Base-by-base conservation (phyloP, 768 basidiomycete species). In the Tricholoma sp. region DNA sequence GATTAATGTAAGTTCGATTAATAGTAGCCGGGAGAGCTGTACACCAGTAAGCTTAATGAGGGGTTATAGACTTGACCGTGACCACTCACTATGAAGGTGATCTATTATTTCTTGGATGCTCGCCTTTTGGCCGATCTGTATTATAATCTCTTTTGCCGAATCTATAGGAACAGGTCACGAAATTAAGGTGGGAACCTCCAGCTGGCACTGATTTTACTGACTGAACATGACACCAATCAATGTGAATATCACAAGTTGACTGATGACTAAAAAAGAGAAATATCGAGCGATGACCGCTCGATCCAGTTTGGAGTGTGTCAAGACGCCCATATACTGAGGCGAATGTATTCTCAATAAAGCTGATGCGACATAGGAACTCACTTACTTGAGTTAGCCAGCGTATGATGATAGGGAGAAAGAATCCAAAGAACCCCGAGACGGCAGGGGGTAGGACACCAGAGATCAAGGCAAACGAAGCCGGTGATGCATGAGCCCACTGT, bases 381-480 rank as follows among this genome's bases (percentile, higher is more conserved):
- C 66, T 50, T 32, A 79, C 77, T 71, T 87, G 88, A 58, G 89
- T 93, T 68, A 96, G 75, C 79, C 83, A 82, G 53, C 97, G 88
- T 84, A 99, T 98, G 70, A 95, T 75, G 65, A 92, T 83, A 2
- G 97, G 97, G 34, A 99, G 78, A 71, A 94, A 84, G 74, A 90
- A 94, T 14, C 90, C 89, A 64, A 99, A 97, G 16, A 94, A 56
- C 4, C 91, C 88, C 7, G 92, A 91, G 35, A 98, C 83, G 0
- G 90, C 77, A 0, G 97, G 92, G 2, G 97, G 97, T 18, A 98
- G 75, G 31, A 98, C 86, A 88, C 95, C 94, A 67, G 93, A 94
- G 35, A 94, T 77, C 59, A 97, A 70, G 0, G 91, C 84, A 71
- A 98, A 98, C 1, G 88, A 79, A 21, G 62, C 73, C 0, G 79